Base-by-base conservation (phyloP, 2,329 filamentous ascomycete genomes). In the Botryotinia calthae region DNA sequence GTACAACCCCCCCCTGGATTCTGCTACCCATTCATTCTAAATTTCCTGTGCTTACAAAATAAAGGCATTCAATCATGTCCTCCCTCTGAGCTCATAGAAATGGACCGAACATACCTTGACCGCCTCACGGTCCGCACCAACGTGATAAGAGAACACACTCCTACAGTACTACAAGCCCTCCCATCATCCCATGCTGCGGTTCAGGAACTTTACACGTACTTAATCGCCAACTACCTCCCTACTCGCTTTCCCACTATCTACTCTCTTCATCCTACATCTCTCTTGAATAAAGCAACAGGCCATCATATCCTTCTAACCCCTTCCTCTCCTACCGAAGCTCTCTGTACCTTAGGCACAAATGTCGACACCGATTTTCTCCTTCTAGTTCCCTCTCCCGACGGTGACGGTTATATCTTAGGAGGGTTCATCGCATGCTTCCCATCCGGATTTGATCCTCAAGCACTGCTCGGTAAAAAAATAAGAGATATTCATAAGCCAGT, bases 281-380 rank as follows among this genome's bases (percentile, higher is more conserved):
- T 86, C 70, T 73, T 83, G 48, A 90, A 89, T 77, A 80, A 80
- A 4, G 82, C 84, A 14, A 88, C 86, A 12, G 78, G 79, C 9
- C 80, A 83, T 46, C 76, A 80, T 3, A 81, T 87, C 6, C 83
- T 85, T 0, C 78, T 85, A 0, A 75, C 72, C 2, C 74, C 82
- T 1, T 74, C 81, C 1, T 73, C 79, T 1, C 81, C 83, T 0
- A 74, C 80, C 12, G 76, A 78, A 37, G 85, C 86, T 0, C 82
- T 90, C 4, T 78, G 82, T 62, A 83, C 83, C 4, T 80, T 91
- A 0, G 85, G 84, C 44, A 81, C 82, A 18, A 85, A 86, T 70
- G 80, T 91, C 40, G 89, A 91, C 76, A 85, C 86, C 63, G 89
- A 91, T 71, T 87, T 90, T 77, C 81, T 91, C 4, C 80, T 91